Evolutionary conservation across 345 rosid genomes (phyloP), one percentile per base, ranked within the genome.

Genomic region (Brassica incana): DNA sequence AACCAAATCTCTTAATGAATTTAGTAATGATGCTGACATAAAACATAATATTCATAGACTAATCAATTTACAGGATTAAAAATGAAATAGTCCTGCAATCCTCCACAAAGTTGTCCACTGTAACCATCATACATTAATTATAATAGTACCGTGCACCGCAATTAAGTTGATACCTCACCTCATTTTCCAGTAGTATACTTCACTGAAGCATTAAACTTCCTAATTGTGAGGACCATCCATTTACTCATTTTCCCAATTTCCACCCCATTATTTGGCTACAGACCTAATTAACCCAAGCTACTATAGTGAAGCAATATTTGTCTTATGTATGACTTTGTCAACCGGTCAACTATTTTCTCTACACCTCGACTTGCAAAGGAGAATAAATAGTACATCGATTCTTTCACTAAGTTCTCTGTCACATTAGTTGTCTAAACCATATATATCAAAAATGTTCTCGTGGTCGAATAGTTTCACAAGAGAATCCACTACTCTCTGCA

Each of bases 391-490:
- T 65, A 12, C 43, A 25, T 62, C 11, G 32, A 25, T 52, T 54
- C 12, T 56, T 65, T 54, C 59, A 65, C 50, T 43, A 65, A 29
- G 25, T 3, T 43, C 1, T 65, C 62, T 18, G 33, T 65, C 73
- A 40, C 9, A 65, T 29, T 30, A 18, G 6, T 65, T 36, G 54
- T 20, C 18, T 3, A 69, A 59, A 58, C 62, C 5, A 62, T 52
- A 54, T 27, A 36, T 20, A 54, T 14, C 23, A 59, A 59, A 18
- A 59, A 23, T 8, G 14, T 54, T 78, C 27, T 36, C 18, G 43
- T 48, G 32, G 73, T 73, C 23, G 23, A 48, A 33, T 60, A 73
- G 54, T 33, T 72, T 58, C 35, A 11, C 8, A 40, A 72, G 69
- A 60, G 5, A 73, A 60, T 48, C 72, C 70, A 67, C 33, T 43